Base-by-base conservation (phyloP, 768 basidiomycete genomes). In the Kwoniella shandongensis region DNA sequence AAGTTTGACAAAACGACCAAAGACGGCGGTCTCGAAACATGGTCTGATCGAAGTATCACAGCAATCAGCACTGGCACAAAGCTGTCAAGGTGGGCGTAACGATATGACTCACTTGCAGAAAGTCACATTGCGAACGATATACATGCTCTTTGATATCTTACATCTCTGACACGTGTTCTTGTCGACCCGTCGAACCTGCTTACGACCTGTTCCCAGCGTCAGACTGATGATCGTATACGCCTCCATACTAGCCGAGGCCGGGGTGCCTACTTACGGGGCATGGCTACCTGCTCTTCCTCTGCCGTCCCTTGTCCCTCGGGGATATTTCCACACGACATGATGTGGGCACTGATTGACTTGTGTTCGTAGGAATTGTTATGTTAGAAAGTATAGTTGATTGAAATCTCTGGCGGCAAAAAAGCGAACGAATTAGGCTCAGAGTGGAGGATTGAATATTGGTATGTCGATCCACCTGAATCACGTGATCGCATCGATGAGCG, bases 241-340 rank as follows among this genome's bases (percentile, higher is more conserved):
- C n/a, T n/a, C n/a, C n/a, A n/a, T n/a, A n/a, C n/a, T n/a, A n/a
- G n/a, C n/a, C n/a, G n/a, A n/a, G n/a, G n/a, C 17, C 32, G 38
- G 8, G 36, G 18, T 30, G 29, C 10, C n/a, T 7, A 66, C 69
- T 63, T 41, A 70, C 72, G 61, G 41, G 70, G 68, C 74, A 74
- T 74, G 20, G 69, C 46, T 4, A 50, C 59, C 44, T 70, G 46
- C 46, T 62, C 74, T 30, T 64, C 53, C 32, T 58, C 59, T 4
- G 40, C 60, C 8, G 45, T 58, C 3, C 48, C 63, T 13, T 50
- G 51, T 5, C 53, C 64, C 36, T 72, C 68, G 15, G 59, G 67
- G 32, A 57, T 51, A 41, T 71, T 67, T 20, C 63, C 62, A 46
- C 73, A 74, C 15, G 73, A 74, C 73, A 74, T 74, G 48, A 2